Evolutionary conservation across 2,329 filamentous ascomycete genomes (phyloP).

Genomic region (Raffaelea deltoideospora): DNA sequence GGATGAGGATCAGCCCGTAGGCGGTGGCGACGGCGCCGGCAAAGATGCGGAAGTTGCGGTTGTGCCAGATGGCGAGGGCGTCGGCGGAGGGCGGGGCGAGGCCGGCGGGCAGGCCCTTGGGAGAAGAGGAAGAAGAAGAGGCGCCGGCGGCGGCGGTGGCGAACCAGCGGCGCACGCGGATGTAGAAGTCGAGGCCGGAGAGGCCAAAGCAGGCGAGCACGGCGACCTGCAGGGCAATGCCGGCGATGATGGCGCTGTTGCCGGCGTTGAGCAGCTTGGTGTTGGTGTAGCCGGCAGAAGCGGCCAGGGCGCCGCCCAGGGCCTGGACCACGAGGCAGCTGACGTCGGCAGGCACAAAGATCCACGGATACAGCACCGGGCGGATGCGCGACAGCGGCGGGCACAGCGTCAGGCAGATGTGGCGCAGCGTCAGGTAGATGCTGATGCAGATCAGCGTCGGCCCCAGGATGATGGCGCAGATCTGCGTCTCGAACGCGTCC

Average conservation of each 20-base stretch:
- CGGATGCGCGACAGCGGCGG: constrained; percentile 34
- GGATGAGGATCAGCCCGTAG: constrained; percentile 29
- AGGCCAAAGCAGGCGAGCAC: constrained; percentile 31
- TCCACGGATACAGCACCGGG: constrained; percentile 35
- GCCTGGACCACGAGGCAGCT: constrained; percentile 44
- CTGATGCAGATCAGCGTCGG: constrained; percentile 45
- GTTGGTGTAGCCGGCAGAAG: constrained; percentile 24
- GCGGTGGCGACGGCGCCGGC: constrained; percentile 26
- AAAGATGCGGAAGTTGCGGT: constrained; percentile 28
- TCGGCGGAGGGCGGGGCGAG: constrained; percentile 3
- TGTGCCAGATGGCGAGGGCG: constrained; percentile 24
- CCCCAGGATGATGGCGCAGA: constrained; percentile 43
- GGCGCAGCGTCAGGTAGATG: constrained; percentile 50
- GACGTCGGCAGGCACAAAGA: constrained; percentile 45
- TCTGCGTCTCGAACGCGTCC: constrained; percentile 40
- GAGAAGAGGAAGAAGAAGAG: too few species aligned
- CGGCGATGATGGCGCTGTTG: constrained; percentile 37
- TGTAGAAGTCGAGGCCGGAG: constrained; percentile 28
- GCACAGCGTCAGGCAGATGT: constrained; percentile 34
- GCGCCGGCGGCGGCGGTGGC: constrained; percentile 2
- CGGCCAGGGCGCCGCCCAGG: constrained; percentile 40
- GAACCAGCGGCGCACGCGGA: constrained; percentile 26
- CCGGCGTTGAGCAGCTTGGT: constrained; percentile 24
- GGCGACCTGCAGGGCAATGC: constrained; percentile 36
- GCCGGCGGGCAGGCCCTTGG: neutral